Base-by-base conservation (phyloP, 208 protist genomes). In the Trypanosoma theileri region DNA sequence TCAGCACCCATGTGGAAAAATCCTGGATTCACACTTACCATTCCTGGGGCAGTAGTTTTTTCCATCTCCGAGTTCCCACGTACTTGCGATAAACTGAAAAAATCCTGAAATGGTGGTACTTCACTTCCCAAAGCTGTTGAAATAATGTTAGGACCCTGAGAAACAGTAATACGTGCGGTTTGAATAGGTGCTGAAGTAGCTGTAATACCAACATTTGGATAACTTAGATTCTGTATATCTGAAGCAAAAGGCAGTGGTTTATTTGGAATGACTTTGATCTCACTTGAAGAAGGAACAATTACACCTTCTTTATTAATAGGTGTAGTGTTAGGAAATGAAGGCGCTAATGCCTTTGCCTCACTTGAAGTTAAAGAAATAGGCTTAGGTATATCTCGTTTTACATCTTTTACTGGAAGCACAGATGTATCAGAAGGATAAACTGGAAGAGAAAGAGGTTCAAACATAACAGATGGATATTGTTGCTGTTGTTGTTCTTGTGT, bases 201-300 rank as follows among this genome's bases (percentile, higher is more conserved):
- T 16, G 52, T 50, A 26, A 14, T 40, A 28, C 26, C 12, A 56
- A 35, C 13, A 16, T 57, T 41, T 8, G 28, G 28, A 35, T 35
- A 8, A 35, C 28, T 35, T 35, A 35, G 1, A 1, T 8, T 35
- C 1, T 35, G 28, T 35, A 35, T 35, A 35, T 6, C 28, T 35
- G 28, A 1, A 35, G 28, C 1, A 35, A 6, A 35, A 35, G 28
- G 28, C 6, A 35, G 4, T 6, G 28, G 28, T 8, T 35, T 53
- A 35, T 69, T 75, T 24, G 44, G 41, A 17, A 75, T 62, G 0
- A 69, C 62, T 40, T 65, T 61, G 3, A 57, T 59, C 13, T 69
- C 62, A n/a, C 59, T 75, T 26, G 26, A 17, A 42, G 70, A 69
- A n/a, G 70, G 56, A 57, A 75, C 46, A 69, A 75, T 75, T 24